Evolutionary conservation across 2,329 filamentous ascomycete genomes (phyloP).

Genomic region (Leptographium flavum): DNA sequence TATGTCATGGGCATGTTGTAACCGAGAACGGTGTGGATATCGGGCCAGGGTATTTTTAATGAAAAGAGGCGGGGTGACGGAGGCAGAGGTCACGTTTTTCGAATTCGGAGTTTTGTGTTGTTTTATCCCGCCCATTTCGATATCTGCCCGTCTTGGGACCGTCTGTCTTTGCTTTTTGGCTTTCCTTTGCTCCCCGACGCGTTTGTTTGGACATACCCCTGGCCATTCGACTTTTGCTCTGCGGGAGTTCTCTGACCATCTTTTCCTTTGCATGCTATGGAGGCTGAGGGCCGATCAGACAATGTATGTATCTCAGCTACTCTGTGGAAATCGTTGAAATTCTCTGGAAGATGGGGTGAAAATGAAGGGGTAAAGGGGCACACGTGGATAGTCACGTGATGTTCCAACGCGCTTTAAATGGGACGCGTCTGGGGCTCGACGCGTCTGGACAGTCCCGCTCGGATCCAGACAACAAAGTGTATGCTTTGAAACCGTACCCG

Average conservation of each 20-base stretch:
- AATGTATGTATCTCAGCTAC: background rate
- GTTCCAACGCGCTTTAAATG: conserved; percentile 1
- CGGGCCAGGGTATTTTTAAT: background rate
- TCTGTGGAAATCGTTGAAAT: background rate
- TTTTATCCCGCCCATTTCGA: background rate
- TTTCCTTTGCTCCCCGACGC: background rate
- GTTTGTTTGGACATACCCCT: conserved; percentile 2
- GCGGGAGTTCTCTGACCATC: background rate
- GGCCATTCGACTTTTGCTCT: background rate
- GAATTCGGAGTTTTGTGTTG: background rate
- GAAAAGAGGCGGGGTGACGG: background rate
- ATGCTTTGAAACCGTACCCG: too few species aligned
- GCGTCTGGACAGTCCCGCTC: conserved; percentile 2
- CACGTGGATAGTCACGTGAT: background rate
- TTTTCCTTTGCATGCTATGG: background rate
- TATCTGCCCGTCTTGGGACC: background rate
- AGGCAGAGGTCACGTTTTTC: background rate
- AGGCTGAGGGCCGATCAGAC: conserved; percentile 1
- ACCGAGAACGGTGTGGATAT: background rate
- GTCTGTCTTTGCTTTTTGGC: background rate
- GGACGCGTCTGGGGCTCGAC: conserved; percentile 7
- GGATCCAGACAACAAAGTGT: background rate
- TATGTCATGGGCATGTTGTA: conserved; percentile 15
- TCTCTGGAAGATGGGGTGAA: too few species aligned
- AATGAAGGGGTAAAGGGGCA: too few species aligned